Conservation (phyloP, 148 eudicot species). For the Cornus suecica region DNA sequence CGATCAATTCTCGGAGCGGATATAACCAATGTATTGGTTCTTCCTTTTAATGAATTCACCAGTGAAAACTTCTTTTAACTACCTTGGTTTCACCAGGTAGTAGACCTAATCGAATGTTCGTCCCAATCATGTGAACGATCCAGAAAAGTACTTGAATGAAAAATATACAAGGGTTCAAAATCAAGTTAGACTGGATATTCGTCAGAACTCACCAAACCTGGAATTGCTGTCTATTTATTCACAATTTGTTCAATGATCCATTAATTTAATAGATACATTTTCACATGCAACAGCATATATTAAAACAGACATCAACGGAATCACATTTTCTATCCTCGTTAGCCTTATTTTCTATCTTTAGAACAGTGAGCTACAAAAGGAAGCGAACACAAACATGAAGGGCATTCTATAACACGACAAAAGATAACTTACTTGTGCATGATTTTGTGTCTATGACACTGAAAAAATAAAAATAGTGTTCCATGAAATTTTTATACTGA, state of each 20-base stretch:
- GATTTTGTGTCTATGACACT: background rate
- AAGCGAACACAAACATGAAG: background rate
- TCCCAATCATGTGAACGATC: background rate
- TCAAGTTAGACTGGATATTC: background rate
- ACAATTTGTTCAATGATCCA: background rate
- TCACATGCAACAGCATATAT: background rate
- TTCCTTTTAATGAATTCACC: background rate
- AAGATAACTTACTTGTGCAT: background rate
- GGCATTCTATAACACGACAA: background rate
- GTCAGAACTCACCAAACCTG: background rate
- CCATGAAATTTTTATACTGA: background rate
- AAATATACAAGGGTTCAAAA: background rate
- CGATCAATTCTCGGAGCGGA: background rate
- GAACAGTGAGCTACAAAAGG: background rate
- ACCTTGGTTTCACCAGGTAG: constrained; percentile 2
- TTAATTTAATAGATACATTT: background rate
- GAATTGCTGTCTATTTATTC: background rate
- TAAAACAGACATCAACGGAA: background rate
- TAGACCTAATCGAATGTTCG: background rate
- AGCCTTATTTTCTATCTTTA: background rate
- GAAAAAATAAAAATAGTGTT: background rate
- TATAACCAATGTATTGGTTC: background rate
- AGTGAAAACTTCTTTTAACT: background rate
- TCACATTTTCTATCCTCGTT: background rate
- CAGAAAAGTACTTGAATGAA: background rate